Evolutionary conservation across 345 rosid genomes (phyloP).

Genomic region (Syzygium oleosum): DNA sequence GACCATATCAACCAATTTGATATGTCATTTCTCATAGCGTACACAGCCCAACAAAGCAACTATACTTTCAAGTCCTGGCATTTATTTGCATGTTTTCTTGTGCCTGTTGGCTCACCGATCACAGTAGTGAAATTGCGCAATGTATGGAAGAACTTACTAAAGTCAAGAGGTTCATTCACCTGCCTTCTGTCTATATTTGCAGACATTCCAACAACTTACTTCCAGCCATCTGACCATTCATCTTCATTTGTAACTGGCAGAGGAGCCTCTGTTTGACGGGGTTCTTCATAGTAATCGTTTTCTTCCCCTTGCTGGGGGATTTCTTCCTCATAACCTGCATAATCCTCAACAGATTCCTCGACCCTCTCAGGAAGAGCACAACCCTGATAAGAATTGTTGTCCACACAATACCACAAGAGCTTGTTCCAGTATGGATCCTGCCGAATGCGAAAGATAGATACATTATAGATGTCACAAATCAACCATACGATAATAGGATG

Average conservation of each 20-base stretch:
- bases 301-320: neutral
- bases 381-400: constrained; percentile 66
- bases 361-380: constrained; percentile 64
- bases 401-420: constrained; percentile 70
- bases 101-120: neutral
- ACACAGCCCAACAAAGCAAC: neutral
- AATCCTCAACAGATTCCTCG: constrained; percentile 2
- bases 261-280: constrained; percentile 11
- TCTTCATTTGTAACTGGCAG: constrained; percentile 31
- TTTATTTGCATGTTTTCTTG: neutral
- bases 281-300: constrained; percentile 20
- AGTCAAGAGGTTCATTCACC: neutral
- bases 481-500: neutral
- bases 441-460: neutral
- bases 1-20: neutral
- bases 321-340: neutral
- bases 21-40: neutral
- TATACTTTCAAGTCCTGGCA: neutral
- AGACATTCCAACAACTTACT: constrained; percentile 1
- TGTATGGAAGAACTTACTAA: neutral
- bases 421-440: constrained; percentile 71
- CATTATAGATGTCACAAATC: neutral
- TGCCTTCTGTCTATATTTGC: neutral
- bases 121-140: neutral
- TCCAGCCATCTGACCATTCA: constrained; percentile 86